A percentile compares a stretch with the other conserved stretches of the same genome.
Evolutionary conservation across 495 filamentous ascomycete genomes (phyloP).

Genomic region (Neurospora sp.): DNA sequence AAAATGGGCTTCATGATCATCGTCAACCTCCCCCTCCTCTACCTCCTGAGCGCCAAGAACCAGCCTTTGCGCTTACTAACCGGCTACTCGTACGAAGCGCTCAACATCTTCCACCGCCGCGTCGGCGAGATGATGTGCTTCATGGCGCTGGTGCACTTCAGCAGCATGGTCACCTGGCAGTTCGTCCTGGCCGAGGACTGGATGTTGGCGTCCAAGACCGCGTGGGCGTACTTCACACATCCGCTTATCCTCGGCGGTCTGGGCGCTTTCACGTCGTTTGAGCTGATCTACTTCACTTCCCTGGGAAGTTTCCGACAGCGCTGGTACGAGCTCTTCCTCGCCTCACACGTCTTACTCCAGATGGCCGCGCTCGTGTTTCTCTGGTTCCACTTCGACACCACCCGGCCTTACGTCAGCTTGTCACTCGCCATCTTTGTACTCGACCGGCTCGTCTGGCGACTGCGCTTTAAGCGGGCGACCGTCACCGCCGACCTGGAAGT

Average conservation of each 20-base stretch:
- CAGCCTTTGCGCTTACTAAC: conserved; percentile 48
- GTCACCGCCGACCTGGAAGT: conserved; percentile 36
- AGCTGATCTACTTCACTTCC: conserved; percentile 43
- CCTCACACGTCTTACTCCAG: conserved; percentile 42
- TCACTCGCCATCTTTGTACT: conserved; percentile 42
- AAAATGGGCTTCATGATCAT: conserved; percentile 40
- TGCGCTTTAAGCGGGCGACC: conserved; percentile 33
- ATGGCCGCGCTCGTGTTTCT: conserved; percentile 40
- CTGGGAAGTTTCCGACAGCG: conserved; percentile 16
- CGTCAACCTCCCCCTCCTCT: conserved; percentile 50
- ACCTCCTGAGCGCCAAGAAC: conserved; percentile 54
- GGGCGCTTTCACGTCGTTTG: conserved; percentile 43
- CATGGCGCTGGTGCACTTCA: conserved; percentile 19
- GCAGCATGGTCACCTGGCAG: conserved; percentile 34
- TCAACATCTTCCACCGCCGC: conserved; percentile 50
- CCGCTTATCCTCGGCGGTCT: conserved; percentile 24
- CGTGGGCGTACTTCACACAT: conserved; percentile 15
- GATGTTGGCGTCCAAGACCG: conserved; percentile 8
- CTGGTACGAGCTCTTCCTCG: conserved; percentile 22
- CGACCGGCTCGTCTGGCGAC: conserved; percentile 47
- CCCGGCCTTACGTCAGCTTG: conserved; percentile 11
- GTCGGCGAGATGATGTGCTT: conserved; percentile 24
- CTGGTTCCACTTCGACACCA: conserved; percentile 41
- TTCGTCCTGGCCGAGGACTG: conserved; percentile 22
- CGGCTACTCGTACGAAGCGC: conserved; percentile 51